phyloP scores from a whole-genome alignment of 768 basidiomycete species.

The Suillus sp. region DNA sequence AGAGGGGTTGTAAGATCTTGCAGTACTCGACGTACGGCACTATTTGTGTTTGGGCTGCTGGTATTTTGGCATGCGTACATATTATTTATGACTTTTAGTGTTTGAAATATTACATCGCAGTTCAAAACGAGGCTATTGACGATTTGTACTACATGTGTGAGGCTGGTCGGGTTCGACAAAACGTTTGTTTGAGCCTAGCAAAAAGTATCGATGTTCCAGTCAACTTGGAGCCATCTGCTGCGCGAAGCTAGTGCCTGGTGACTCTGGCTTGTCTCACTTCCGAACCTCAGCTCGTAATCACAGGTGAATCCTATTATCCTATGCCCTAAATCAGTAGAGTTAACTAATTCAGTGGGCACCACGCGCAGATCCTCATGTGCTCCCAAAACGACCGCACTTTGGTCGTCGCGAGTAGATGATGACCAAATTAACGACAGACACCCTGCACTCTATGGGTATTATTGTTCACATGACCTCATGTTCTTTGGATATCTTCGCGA shows the following conservation, averaged over 20 bases:
- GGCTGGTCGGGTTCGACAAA: not conserved
- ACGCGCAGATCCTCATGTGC: not conserved
- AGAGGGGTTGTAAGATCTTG: constrained; percentile 18
- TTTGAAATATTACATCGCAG: not conserved
- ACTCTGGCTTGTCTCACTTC: not conserved
- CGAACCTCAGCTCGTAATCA: not conserved
- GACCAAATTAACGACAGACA: not conserved
- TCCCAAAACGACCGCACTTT: not conserved
- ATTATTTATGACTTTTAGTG: not conserved
- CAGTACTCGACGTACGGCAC: no score
- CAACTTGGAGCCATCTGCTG: no score
- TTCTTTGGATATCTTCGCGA: not conserved
- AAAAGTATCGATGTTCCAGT: not conserved
- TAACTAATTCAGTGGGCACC: not conserved
- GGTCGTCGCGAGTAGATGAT: not conserved
- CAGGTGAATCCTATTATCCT: not conserved
- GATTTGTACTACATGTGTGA: no score
- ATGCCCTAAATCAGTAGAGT: not conserved
- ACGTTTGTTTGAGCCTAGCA: not conserved
- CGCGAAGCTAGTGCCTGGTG: not conserved
- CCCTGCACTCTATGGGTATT: not conserved
- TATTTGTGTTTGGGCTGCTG: not conserved
- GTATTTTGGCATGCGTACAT: not conserved
- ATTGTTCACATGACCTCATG: not conserved
- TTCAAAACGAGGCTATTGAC: not conserved